Evolutionary conservation across 75 land plant species (phyloP).

Genomic region (Sequoia sempervirens): DNA sequence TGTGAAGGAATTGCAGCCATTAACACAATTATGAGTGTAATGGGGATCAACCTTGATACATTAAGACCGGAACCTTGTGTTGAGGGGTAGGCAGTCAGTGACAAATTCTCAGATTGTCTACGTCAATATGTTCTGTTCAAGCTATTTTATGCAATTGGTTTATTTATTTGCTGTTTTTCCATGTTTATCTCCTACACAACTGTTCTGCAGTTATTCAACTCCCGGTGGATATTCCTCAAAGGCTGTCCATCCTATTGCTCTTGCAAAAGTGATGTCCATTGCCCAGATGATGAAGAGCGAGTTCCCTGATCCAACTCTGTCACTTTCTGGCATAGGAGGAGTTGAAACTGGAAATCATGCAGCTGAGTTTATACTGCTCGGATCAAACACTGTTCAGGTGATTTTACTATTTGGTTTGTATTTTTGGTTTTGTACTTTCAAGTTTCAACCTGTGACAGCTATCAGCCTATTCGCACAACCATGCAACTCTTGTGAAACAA

Average conservation of each 20-base stretch:
- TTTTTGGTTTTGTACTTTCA: neutral
- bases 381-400: conserved; percentile 95
- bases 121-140: neutral
- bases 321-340: conserved; percentile 97
- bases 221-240: conserved; percentile 96
- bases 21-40: conserved; percentile 96
- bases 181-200: neutral
- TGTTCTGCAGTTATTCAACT: conserved; percentile 66
- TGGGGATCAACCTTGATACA: conserved; percentile 95
- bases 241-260: conserved; percentile 98
- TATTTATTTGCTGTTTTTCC: neutral
- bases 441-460: neutral
- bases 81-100: conserved; percentile 63
- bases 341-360: conserved; percentile 93
- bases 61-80: conserved; percentile 98
- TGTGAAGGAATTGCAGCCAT: conserved; percentile 95
- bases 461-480: neutral
- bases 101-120: neutral
- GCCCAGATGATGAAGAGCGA: conserved; percentile 94
- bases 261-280: conserved; percentile 92
- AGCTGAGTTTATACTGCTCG: conserved; percentile 95
- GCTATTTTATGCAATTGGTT: neutral
- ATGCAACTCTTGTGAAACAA: neutral
- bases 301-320: conserved; percentile 48
- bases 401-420: neutral